Evolutionary conservation across 805 yeast genomes (phyloP).

Genomic region (Saturnispora kantuleensis): DNA sequence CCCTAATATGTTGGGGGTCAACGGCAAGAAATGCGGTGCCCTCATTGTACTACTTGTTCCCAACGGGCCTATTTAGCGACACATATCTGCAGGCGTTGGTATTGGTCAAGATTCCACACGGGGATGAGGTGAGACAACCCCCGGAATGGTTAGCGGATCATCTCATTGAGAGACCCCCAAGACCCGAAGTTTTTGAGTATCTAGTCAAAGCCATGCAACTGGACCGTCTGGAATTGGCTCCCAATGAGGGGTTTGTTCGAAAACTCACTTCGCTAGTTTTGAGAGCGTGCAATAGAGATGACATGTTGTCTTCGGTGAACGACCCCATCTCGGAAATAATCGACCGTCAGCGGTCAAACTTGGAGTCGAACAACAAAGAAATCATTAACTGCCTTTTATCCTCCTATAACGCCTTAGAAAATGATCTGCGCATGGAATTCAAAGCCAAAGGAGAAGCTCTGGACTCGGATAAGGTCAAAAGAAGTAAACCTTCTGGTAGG

Average conservation of each 20-base stretch:
- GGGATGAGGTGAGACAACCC: slow-evolving; percentile 60
- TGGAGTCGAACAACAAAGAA: too few species aligned
- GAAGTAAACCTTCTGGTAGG: neutral
- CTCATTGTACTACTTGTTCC: slow-evolving; percentile 45
- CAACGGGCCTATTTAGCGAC: slow-evolving; percentile 30
- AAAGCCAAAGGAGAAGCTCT: neutral
- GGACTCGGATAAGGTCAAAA: too few species aligned
- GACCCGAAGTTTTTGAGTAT: slow-evolving; percentile 16
- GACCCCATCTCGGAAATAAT: too few species aligned
- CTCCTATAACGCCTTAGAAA: too few species aligned
- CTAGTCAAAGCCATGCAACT: slow-evolving; percentile 18
- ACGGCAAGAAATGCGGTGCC: slow-evolving; percentile 46
- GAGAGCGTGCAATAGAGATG: too few species aligned
- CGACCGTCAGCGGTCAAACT: too few species aligned
- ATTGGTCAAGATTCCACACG: slow-evolving; percentile 57
- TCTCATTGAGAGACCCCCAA: slow-evolving; percentile 11
- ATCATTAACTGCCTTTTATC: too few species aligned
- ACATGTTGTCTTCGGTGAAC: too few species aligned
- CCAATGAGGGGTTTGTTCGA: too few species aligned
- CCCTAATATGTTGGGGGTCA: slow-evolving; percentile 69
- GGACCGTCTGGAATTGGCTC: slow-evolving; percentile 3
- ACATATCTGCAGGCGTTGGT: slow-evolving; percentile 62
- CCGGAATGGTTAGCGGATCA: slow-evolving; percentile 33
- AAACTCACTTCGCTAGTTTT: too few species aligned
- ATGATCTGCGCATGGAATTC: neutral